These are phyloP conservation scores for Parvularia atlantis DNA, from an alignment of 78 protist species.

Conservation along the genomic window DNA sequence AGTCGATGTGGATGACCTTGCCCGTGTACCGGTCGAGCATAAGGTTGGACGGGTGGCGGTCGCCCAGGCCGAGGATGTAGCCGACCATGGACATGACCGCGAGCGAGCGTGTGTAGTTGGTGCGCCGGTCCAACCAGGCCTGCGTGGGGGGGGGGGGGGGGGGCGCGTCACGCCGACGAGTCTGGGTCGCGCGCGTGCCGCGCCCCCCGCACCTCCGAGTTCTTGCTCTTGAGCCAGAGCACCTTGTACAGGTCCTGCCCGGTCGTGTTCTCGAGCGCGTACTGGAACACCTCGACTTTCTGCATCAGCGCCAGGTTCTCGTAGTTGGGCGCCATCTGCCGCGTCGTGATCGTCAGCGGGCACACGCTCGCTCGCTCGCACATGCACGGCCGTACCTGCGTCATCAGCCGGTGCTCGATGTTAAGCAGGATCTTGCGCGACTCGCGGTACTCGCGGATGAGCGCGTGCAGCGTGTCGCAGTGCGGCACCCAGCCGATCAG, in stretches of 20 bases:
- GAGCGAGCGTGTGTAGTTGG: conserved; percentile 72
- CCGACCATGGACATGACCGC: conserved; percentile 88
- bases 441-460: conserved; percentile 60
- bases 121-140: conserved; percentile 73
- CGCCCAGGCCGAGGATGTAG: conserved; percentile 91
- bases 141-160: too few relatives aligned
- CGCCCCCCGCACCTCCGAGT: conserved; percentile 72
- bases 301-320: conserved; percentile 80
- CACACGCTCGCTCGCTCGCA: too few relatives aligned
- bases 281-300: conserved; percentile 89
- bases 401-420: conserved; percentile 79
- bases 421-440: conserved; percentile 56
- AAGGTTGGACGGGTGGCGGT: conserved; percentile 91
- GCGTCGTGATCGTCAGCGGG: not conserved
- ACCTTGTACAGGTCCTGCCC: conserved; percentile 89
- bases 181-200: conserved; percentile 73
- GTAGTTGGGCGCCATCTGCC: conserved; percentile 72
- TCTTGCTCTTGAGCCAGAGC: conserved; percentile 76
- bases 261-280: conserved; percentile 71
- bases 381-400: conserved; percentile 45
- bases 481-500: conserved; percentile 72
- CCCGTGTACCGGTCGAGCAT: conserved; percentile 87
- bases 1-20: conserved; percentile 85
- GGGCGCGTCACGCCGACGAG: conserved; percentile 71
- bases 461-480: conserved; percentile 61